Percentiles rank a stretch among this genome's conserved stretches.
Conservation (phyloP, 352 stramenopile genomes). For the Pythium brachiatum region DNA sequence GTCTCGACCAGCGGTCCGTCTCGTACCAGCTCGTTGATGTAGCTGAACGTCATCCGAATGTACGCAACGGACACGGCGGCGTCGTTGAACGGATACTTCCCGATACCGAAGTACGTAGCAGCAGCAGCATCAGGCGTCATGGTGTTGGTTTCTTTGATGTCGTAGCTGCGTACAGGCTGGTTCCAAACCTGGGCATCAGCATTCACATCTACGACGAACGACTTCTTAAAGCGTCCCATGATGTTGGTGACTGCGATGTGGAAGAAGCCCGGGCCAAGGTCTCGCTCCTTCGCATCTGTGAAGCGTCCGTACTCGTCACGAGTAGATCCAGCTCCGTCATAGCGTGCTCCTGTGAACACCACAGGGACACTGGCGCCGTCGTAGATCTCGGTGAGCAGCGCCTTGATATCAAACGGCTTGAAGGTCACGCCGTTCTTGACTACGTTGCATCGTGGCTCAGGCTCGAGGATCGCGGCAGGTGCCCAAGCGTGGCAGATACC, state of each 20-base stretch:
- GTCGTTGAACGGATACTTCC: constrained; percentile 46
- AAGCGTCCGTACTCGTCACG: constrained; percentile 47
- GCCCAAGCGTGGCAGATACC: constrained; percentile 20
- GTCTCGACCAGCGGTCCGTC: constrained; percentile 53
- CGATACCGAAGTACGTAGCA: constrained; percentile 3
- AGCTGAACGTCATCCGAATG: constrained; percentile 51
- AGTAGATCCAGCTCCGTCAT: constrained; percentile 22
- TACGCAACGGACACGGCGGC: constrained; percentile 2
- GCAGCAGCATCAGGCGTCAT: constrained; percentile 29
- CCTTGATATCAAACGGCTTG: constrained; percentile 23
- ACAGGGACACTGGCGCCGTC: constrained; percentile 26
- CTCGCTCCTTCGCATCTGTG: constrained; percentile 33
- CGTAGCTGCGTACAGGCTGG: constrained; percentile 49
- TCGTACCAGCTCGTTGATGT: constrained; percentile 45
- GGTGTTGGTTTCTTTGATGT: constrained; percentile 34
- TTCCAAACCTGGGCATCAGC: constrained; percentile 49
- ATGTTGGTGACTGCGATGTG: constrained; percentile 35
- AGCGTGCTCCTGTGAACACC: constrained; percentile 44
- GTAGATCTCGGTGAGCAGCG: constrained; percentile 14
- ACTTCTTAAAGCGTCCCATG: constrained; percentile 34
- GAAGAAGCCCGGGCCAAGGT: constrained; percentile 45
- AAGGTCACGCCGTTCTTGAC: constrained; percentile 39
- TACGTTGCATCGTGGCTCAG: constrained; percentile 12
- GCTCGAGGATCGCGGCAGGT: constrained; percentile 3
- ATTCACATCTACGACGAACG: constrained; percentile 43